phyloP scores from a whole-genome alignment of 495 filamentous ascomycete species.

The Halenospora varia region DNA sequence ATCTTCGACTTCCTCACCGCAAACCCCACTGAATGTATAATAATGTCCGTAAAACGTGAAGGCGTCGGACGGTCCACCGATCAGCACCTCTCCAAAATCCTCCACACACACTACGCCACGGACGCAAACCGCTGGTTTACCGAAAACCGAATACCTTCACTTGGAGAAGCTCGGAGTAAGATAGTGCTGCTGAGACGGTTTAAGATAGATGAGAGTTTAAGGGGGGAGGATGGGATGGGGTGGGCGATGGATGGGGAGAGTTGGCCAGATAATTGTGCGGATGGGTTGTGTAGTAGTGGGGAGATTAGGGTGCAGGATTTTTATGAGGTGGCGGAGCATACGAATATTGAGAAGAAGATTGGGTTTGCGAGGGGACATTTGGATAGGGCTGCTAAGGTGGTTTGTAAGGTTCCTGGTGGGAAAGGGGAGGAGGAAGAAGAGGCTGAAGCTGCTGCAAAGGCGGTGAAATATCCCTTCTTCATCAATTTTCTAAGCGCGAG shows the following conservation, averaged over 20 bases:
- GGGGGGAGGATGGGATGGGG: conserved; percentile 58
- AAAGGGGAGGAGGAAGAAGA: too few species aligned
- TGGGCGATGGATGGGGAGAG: conserved; percentile 76
- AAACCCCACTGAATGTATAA: conserved; percentile 76
- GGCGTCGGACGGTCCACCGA: conserved; percentile 78
- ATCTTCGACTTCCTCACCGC: conserved; percentile 69
- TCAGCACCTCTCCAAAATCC: conserved; percentile 66
- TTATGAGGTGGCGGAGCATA: conserved; percentile 76
- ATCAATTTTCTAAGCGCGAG: conserved; percentile 88
- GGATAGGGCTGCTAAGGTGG: conserved; percentile 57
- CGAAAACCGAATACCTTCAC: conserved; percentile 62
- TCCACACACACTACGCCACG: conserved; percentile 66
- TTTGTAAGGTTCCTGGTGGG: conserved; percentile 32
- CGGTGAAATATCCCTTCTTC: conserved; percentile 59
- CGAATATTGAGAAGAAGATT: conserved; percentile 80
- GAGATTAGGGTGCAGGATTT: conserved; percentile 90
- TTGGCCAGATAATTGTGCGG: conserved; percentile 87
- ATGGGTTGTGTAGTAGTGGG: conserved; percentile 67
- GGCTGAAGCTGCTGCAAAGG: conserved; percentile 15
- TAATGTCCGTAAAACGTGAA: conserved; percentile 89
- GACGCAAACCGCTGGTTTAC: conserved; percentile 71
- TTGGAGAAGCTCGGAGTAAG: conserved; percentile 79
- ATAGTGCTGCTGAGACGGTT: conserved; percentile 86
- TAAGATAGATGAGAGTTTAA: conserved; percentile 54
- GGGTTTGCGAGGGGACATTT: conserved; percentile 67